A percentile compares a stretch with the other conserved stretches of the same genome.
Evolutionary conservation across 805 yeast species (phyloP).

Genomic region (Kuraishia capsulata): DNA sequence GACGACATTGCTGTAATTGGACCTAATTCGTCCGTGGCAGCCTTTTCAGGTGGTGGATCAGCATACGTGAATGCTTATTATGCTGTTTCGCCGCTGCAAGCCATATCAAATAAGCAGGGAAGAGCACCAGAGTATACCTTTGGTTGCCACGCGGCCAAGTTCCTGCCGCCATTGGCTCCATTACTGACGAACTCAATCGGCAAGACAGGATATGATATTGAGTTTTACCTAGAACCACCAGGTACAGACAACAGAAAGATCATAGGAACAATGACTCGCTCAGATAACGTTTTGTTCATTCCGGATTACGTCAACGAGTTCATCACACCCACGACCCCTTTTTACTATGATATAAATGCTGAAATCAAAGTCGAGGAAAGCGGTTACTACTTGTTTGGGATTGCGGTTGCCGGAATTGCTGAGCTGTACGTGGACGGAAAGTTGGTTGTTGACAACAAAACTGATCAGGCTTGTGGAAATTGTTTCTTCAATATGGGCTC

Average conservation of each 20-base stretch:
- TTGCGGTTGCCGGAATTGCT: constrained; percentile 45
- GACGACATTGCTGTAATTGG: constrained; percentile 45
- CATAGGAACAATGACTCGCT: constrained; percentile 17
- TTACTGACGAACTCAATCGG: constrained; percentile 10
- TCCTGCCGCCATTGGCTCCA: constrained; percentile 24
- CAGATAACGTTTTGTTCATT: constrained; percentile 8
- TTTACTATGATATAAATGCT: constrained; percentile 36
- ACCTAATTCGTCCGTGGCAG: constrained; percentile 42
- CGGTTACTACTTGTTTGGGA: constrained; percentile 45
- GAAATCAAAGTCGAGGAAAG: constrained; percentile 34
- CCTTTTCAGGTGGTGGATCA: constrained; percentile 56
- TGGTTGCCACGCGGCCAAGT: constrained; percentile 27
- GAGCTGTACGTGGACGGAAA: constrained; percentile 39
- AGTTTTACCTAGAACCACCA: constrained; percentile 19
- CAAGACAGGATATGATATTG: constrained; percentile 18
- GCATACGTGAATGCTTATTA: constrained; percentile 42
- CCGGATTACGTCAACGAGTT: constrained; percentile 20
- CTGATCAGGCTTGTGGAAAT: constrained; percentile 9
- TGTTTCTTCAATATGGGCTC: constrained; percentile 18
- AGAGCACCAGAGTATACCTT: constrained; percentile 16
- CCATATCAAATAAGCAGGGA: constrained; percentile 22
- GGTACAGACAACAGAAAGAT: constrained; percentile 12
- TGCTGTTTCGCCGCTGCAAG: constrained; percentile 38
- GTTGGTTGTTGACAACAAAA: constrained; percentile 35
- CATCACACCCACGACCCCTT: constrained; percentile 16